Base-by-base conservation (phyloP, 2,329 filamentous ascomycete genomes). In the Thermothelomyces thermophilus region DNA sequence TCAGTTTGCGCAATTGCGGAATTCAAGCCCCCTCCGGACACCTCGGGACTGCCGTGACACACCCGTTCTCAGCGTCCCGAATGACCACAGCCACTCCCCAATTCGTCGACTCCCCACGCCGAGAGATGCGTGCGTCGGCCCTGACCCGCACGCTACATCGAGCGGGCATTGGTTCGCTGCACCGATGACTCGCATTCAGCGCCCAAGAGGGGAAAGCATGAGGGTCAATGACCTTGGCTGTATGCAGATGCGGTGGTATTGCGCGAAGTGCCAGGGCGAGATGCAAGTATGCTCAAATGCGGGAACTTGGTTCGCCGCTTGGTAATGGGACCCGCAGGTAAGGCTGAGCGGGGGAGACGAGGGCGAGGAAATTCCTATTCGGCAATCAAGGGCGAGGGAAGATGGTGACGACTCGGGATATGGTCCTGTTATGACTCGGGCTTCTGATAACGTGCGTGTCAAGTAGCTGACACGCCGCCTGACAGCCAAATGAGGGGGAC, bases 1-100 rank as follows among this genome's bases (percentile, higher is more conserved):
- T 22, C 13, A 31, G 28, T 60, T 53, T 60, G 58, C 58, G 58
- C 58, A 58, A 58, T 57, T 59, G 58, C 58, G 58, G 47, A 59
- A 44, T 58, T 37, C 11, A 17, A 40, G 11, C 22, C 14, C 33
- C 14, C 33, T 16, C 22, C 45, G 30, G 44, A 43, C 35, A 48
- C 30, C 46, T 49, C 51, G 16, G 51, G 13, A 22, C 14, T 40
- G 41, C 40, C 30, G 44, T 44, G 46, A 53, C 49, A 54, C 50
- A 54, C 45, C 36, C 51, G 30, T 48, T 39, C 42, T 50, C 41
- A 17, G 13, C 30, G 16, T 49, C 31, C 54, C 52, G 52, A 57
- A 44, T 26, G 48, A 48, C 37, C 51, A 49, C 26, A 19, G 26
- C 48, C 53, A 55, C 56, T 59, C 56, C 51, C 57, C 58, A 60